A percentile compares a stretch with the other conserved stretches of the same genome.
Conservation (phyloP, 2,329 filamentous ascomycete species). For the Aspergillus nomiae region DNA sequence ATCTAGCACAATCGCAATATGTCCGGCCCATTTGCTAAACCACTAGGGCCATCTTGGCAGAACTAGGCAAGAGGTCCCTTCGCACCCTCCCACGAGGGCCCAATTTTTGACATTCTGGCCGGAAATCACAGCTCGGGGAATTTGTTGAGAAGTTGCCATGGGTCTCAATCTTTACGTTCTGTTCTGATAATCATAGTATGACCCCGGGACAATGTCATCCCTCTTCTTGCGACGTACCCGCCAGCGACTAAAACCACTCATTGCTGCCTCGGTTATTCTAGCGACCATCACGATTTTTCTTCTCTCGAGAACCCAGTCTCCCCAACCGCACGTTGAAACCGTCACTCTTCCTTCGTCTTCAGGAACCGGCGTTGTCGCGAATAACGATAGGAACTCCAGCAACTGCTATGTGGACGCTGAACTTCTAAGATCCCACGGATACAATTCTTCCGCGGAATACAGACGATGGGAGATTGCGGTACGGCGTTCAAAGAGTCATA, state of each 20-base stretch:
- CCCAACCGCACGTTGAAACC: not conserved
- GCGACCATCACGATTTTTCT: not conserved
- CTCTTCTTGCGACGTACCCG: not conserved
- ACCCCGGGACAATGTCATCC: not conserved
- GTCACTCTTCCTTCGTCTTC: not conserved
- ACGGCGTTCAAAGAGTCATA: constrained; percentile 15
- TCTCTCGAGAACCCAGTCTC: not conserved
- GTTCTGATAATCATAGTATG: not conserved
- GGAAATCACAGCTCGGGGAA: not conserved
- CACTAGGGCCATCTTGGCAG: not conserved
- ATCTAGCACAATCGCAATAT: not conserved
- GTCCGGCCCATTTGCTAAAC: not conserved
- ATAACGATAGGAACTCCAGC: not conserved
- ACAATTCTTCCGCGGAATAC: constrained; percentile 16
- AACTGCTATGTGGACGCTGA: constrained; percentile 19
- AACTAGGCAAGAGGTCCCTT: not conserved
- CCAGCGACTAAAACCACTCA: not conserved
- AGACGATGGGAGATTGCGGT: constrained; percentile 20
- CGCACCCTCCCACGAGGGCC: not conserved
- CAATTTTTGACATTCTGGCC: not conserved
- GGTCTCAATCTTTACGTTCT: not conserved
- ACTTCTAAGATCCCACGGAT: constrained; percentile 12
- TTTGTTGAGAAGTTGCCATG: not conserved
- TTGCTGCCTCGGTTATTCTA: not conserved
- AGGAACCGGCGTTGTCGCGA: not conserved